Percentiles rank a stretch among this genome's conserved stretches.
Evolutionary conservation across 2,329 filamentous ascomycete genomes (phyloP).

Genomic region (Epichloe aotearoae): DNA sequence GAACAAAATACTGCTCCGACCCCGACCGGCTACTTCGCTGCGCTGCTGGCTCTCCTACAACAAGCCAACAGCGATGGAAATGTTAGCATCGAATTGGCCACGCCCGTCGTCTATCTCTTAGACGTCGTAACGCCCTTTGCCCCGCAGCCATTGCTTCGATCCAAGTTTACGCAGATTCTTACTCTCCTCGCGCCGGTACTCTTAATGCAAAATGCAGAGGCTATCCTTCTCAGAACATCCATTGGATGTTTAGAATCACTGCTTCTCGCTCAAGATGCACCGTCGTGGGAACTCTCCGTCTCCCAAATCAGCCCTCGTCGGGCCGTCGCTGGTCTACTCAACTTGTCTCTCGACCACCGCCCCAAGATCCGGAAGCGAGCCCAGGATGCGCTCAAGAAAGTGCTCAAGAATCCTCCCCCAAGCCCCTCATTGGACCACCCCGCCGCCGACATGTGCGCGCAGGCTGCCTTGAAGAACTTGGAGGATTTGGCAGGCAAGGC

Average conservation of each 20-base stretch:
- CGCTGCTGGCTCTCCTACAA: conserved; percentile 76
- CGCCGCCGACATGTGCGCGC: conserved; percentile 89
- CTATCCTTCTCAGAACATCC: conserved; percentile 71
- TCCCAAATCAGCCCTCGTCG: conserved; percentile 74
- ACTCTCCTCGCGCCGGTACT: conserved; percentile 74
- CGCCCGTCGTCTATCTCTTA: conserved; percentile 87
- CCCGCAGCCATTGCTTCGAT: conserved; percentile 73
- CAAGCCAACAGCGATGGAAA: conserved; percentile 58
- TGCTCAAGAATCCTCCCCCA: conserved; percentile 80
- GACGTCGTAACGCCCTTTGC: conserved; percentile 80
- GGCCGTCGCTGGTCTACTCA: conserved; percentile 75
- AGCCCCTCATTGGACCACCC: conserved; percentile 90
- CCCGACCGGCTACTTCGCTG: conserved; percentile 87
- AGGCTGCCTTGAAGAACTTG: conserved; percentile 72
- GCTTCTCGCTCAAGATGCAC: conserved; percentile 73
- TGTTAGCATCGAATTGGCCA: conserved; percentile 68
- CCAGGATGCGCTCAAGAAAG: conserved; percentile 72
- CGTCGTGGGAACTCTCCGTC: conserved; percentile 76
- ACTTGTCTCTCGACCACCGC: conserved; percentile 70
- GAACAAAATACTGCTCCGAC: conserved; percentile 75
- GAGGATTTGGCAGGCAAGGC: conserved; percentile 57
- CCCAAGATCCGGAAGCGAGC: conserved; percentile 92
- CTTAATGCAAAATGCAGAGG: conserved; percentile 67
- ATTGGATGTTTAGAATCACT: conserved; percentile 92
- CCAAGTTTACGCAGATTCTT: conserved; percentile 91